These are phyloP conservation scores for Sugiyamaella castrensis DNA, from an alignment of 1,139 yeast species.

Conservation along the genomic window DNA sequence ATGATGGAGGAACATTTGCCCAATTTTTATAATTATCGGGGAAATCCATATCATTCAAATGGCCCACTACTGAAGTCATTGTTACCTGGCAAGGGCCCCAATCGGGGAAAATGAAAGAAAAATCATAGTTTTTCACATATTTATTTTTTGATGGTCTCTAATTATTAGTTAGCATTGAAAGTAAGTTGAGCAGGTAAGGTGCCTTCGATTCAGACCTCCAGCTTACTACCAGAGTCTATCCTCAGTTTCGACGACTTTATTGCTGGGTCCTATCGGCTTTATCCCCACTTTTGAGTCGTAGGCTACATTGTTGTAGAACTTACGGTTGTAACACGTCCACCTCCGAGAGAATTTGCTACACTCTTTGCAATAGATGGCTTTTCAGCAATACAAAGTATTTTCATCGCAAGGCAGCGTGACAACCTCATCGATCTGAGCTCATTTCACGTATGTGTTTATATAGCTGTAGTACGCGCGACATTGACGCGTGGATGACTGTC, in stretches of 20 bases:
- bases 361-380: slow-evolving; percentile 93
- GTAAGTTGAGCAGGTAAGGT: too few relatives aligned
- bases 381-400: slow-evolving; percentile 91
- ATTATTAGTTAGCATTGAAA: not conserved
- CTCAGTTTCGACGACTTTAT: too few relatives aligned
- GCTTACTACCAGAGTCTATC: too few relatives aligned
- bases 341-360: slow-evolving; percentile 71
- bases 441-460: not conserved
- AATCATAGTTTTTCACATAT: slow-evolving; percentile 78
- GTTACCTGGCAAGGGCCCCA: slow-evolving; percentile 75
- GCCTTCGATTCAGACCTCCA: too few relatives aligned
- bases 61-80: slow-evolving; percentile 92
- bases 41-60: slow-evolving; percentile 65
- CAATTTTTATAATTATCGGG: slow-evolving; percentile 55
- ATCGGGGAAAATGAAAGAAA: slow-evolving; percentile 57
- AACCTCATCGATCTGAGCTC: too few relatives aligned
- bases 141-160: slow-evolving; percentile 51
- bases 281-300: not conserved
- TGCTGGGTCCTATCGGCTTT: too few relatives aligned
- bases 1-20: slow-evolving; percentile 65
- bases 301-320: slow-evolving; percentile 10
- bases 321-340: slow-evolving; percentile 51
- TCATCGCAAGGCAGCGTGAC: slow-evolving; percentile 43
- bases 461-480: slow-evolving; percentile 3
- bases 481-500: too few relatives aligned